These are phyloP conservation scores for Rhodosporidiobolus sp. DNA, from an alignment of 768 basidiomycete genomes.

Conservation along the genomic window DNA sequence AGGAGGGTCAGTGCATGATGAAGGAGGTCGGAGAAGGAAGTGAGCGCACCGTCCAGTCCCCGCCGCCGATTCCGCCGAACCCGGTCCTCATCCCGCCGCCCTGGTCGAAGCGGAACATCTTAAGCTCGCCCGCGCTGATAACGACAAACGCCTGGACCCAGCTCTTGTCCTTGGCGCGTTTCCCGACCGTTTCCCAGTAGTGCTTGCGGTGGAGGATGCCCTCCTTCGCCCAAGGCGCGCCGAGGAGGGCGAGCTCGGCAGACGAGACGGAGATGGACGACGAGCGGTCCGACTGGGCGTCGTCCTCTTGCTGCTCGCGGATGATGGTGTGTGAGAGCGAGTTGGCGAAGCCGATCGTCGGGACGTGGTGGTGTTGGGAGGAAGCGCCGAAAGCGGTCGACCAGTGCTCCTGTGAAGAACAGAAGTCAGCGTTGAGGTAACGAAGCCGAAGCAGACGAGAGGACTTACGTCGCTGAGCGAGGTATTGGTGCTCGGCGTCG, in stretches of 20 bases:
- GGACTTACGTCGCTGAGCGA: slow-evolving; percentile 66
- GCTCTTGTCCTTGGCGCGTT: slow-evolving; percentile 77
- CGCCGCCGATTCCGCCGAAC: slow-evolving; percentile 71
- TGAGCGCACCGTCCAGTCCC: slow-evolving; percentile 89
- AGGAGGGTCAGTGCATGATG: neutral
- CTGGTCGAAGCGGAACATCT: slow-evolving; percentile 92
- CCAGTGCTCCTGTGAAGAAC: slow-evolving; percentile 55
- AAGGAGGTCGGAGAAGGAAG: neutral
- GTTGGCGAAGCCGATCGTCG: slow-evolving; percentile 92
- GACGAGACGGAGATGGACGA: slow-evolving; percentile 53
- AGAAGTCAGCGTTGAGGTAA: slow-evolving; percentile 47
- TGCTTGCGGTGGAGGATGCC: slow-evolving; percentile 92
- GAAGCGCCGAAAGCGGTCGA: slow-evolving; percentile 35
- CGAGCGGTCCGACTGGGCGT: slow-evolving; percentile 64
- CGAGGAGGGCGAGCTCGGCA: slow-evolving; percentile 90
- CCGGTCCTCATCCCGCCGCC: slow-evolving; percentile 43
- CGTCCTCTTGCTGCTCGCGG: slow-evolving; percentile 83
- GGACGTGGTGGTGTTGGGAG: slow-evolving; percentile 49
- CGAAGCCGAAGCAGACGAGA: neutral
- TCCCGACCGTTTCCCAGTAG: slow-evolving; percentile 82
- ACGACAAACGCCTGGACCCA: slow-evolving; percentile 97
- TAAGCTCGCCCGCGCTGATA: slow-evolving; percentile 87
- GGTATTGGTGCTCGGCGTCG: slow-evolving; percentile 88
- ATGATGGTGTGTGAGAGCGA: slow-evolving; percentile 98
- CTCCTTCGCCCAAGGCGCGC: slow-evolving; percentile 98